These are phyloP conservation scores for Chenopodium berlandieri DNA, from an alignment of 148 eudicot species.

Conservation along the genomic window DNA sequence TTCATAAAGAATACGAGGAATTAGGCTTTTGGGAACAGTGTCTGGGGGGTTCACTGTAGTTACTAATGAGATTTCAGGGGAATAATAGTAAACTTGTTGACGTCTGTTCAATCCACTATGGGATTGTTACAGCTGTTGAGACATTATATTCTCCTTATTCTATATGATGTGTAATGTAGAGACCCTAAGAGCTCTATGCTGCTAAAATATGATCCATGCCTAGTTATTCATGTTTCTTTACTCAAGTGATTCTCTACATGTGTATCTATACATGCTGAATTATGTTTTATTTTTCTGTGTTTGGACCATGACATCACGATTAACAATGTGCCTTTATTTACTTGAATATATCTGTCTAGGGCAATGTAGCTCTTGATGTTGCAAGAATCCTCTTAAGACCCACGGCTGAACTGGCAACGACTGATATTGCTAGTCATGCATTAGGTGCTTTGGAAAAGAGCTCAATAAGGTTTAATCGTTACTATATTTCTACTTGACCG, in stretches of 20 bases:
- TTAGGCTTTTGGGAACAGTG: no score
- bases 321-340: background rate
- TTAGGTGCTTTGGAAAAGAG: conserved; percentile 68
- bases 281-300: background rate
- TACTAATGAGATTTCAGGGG: background rate
- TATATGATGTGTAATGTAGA: background rate
- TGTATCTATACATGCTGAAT: no score
- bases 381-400: conserved; percentile 83
- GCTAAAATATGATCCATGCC: background rate
- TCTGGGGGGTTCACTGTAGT: background rate
- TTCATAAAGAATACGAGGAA: no score
- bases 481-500: background rate
- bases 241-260: background rate
- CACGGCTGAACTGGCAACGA: conserved; percentile 60
- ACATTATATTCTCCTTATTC: background rate
- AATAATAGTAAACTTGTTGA: background rate
- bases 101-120: background rate
- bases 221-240: background rate
- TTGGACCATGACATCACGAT: background rate
- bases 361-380: conserved; percentile 97
- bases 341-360: conserved; percentile 41
- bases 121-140: background rate
- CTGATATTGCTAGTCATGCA: conserved; percentile 88
- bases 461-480: conserved; percentile 60
- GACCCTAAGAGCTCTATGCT: background rate